A percentile compares a stretch with the other conserved stretches of the same genome.
Evolutionary conservation across 2,329 filamentous ascomycete genomes (phyloP).

Genomic region (Cryphonectria nitschkei): DNA sequence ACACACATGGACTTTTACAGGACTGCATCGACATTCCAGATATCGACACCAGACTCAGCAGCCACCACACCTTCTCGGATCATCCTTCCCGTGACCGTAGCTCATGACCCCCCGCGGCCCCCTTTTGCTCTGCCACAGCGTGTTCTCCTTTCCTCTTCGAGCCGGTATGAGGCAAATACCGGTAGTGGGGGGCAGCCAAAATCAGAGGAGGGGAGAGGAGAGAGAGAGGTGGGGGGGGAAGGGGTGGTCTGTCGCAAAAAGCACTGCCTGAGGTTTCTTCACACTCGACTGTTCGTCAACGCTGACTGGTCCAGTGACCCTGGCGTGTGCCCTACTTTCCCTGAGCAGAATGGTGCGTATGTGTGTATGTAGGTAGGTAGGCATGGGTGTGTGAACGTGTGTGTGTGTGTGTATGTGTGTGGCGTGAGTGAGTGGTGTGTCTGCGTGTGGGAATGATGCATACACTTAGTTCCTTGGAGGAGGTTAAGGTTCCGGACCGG

Average conservation of each 20-base stretch:
- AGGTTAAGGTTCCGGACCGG: constrained; percentile 1
- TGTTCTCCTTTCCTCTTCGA: background rate
- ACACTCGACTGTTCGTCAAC: background rate
- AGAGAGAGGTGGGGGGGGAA: background rate
- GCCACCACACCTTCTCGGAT: constrained; percentile 22
- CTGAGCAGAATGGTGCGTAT: background rate
- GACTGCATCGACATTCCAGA: background rate
- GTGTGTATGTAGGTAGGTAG: background rate
- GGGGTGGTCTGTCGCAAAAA: background rate
- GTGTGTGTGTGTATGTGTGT: background rate
- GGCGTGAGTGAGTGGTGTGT: background rate
- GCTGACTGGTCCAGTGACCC: background rate
- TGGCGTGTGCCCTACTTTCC: background rate
- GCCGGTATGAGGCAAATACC: constrained; percentile 6
- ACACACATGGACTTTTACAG: no score
- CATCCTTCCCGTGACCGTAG: constrained; percentile 24
- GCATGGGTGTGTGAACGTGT: background rate
- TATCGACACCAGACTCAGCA: constrained; percentile 8
- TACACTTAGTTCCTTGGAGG: background rate
- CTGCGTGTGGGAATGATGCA: background rate
- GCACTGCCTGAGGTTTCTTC: background rate
- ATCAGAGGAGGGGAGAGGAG: no score
- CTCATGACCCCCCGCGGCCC: constrained; percentile 20
- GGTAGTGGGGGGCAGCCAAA: background rate
- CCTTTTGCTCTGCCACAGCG: background rate